phyloP scores from a whole-genome alignment of 2,329 filamentous ascomycete genomes.

The Dothistroma pini region DNA sequence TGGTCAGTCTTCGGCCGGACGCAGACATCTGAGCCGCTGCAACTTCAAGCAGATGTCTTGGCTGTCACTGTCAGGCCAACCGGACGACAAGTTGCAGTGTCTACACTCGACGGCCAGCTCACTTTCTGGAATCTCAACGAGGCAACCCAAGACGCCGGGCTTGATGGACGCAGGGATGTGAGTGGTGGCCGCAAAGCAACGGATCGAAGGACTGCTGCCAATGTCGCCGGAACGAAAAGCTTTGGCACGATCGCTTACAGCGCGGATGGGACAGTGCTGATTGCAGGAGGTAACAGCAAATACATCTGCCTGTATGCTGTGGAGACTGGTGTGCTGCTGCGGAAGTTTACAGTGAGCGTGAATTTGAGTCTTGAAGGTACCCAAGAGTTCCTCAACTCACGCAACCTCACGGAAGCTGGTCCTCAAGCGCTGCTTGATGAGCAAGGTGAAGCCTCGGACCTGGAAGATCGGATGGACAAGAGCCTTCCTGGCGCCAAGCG shows the following conservation, averaged over 20 bases:
- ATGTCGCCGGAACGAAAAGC: conserved; percentile 82
- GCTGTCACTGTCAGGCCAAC: conserved; percentile 85
- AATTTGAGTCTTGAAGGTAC: conserved; percentile 96
- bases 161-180: conserved; percentile 88
- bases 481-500: conserved; percentile 81
- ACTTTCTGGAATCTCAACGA: conserved; percentile 94
- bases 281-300: conserved; percentile 95
- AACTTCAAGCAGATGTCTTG: conserved; percentile 86
- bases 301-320: conserved; percentile 98
- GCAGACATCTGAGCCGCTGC: conserved; percentile 90
- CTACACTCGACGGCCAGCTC: conserved; percentile 87
- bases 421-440: conserved; percentile 81
- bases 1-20: conserved; percentile 95
- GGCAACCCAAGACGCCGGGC: conserved; percentile 75
- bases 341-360: conserved; percentile 92
- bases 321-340: conserved; percentile 81
- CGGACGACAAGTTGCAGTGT: conserved; percentile 84
- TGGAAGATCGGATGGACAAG: conserved; percentile 76
- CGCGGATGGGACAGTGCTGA: conserved; percentile 82
- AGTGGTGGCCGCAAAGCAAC: conserved; percentile 86
- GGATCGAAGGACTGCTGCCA: conserved; percentile 87
- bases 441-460: conserved; percentile 81
- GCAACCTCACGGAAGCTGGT: conserved; percentile 84
- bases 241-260: conserved; percentile 89
- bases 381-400: conserved; percentile 95